Base-by-base conservation (phyloP, 108 stramenopile genomes). In the Cyclotella baltica region DNA sequence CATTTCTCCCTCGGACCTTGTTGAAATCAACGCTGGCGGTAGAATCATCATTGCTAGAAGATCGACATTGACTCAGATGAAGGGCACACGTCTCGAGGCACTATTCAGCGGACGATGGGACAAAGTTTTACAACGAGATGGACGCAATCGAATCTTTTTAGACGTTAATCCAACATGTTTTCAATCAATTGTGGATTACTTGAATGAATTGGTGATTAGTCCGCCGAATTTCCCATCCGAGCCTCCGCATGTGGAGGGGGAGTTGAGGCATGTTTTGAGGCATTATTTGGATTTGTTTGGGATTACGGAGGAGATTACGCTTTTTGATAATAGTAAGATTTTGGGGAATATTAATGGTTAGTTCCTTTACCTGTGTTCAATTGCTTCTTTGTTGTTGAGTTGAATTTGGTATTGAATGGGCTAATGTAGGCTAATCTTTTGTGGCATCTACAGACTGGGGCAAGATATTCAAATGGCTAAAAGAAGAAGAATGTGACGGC, bases 1-100 rank as follows among this genome's bases (percentile, higher is more conserved):
- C 8, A 51, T 51, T 8, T 11, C 70, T 9, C 62, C 31, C 35
- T 43, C 34, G 18, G 74, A 75, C 29, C 22, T 75, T 0, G 53
- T 75, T 25, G 74, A 67, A 58, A 59, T 75, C 18, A 75, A 75
- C 50, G 73, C 53, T 16, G 73, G 73, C 8, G 73, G 73, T 27
- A 66, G n/a, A 58, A n/a, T 58, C 23, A 35, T 75, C 20, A 10
- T 38, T 10, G 74, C 37, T 9, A 67, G 31, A 40, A 35, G 66
- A 3, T 66, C 55, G n/a, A 75, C 74, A 8, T 46, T 75, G 40
- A 75, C 65, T 38, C 66, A 66, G 46, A 29, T 57, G 22, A 46
- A 55, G 28, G 74, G 74, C n/a, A 75, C 66, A 15, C 27, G 55
- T 18, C 34, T 75, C 13, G 74, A 55, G 31, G 74, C 52, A 56